These are phyloP conservation scores for Ceratobasidium sp. DNA, from an alignment of 1,284 basidiomycete species.

Conservation along the genomic window DNA sequence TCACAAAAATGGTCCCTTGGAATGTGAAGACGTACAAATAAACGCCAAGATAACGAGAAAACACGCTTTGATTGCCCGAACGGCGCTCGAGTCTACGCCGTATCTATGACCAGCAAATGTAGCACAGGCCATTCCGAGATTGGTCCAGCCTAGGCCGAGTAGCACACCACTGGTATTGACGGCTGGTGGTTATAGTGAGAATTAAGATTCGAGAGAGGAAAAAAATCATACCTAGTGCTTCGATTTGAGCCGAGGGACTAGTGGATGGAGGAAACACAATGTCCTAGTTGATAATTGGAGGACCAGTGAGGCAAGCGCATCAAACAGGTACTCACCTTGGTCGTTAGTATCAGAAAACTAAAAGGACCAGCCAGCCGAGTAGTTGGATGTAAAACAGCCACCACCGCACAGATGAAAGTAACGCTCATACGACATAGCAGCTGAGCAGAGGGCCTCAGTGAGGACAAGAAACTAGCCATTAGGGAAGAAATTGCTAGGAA, in stretches of 20 bases:
- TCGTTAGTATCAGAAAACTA: conserved; percentile 31
- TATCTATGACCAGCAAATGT: conserved; percentile 53
- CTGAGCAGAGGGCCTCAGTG: conserved; percentile 30
- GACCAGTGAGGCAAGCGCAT: neutral
- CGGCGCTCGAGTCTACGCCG: conserved; percentile 52
- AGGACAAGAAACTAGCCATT: conserved; percentile 19
- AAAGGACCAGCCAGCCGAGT: conserved; percentile 29
- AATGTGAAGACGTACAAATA: conserved; percentile 56
- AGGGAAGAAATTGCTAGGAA: neutral
- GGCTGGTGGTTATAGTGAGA: conserved; percentile 52
- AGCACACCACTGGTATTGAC: conserved; percentile 64
- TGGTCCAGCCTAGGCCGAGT: conserved; percentile 62
- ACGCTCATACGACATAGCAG: conserved; percentile 41
- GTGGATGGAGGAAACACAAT: conserved; percentile 65
- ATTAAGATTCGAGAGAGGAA: neutral
- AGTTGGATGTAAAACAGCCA: conserved; percentile 26
- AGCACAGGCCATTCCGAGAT: conserved; percentile 61
- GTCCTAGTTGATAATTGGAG: conserved; percentile 52
- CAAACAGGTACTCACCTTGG: conserved; percentile 22
- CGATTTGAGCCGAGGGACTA: conserved; percentile 65
- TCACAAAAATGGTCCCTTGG: conserved; percentile 6
- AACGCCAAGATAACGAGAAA: conserved; percentile 63
- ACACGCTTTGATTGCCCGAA: conserved; percentile 60
- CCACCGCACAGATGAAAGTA: conserved; percentile 29
- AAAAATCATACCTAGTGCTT: conserved; percentile 52